A percentile compares a stretch with the other conserved stretches of the same genome.
Conservation (phyloP, 129 eudicot species). For the Flaveria brownii region DNA sequence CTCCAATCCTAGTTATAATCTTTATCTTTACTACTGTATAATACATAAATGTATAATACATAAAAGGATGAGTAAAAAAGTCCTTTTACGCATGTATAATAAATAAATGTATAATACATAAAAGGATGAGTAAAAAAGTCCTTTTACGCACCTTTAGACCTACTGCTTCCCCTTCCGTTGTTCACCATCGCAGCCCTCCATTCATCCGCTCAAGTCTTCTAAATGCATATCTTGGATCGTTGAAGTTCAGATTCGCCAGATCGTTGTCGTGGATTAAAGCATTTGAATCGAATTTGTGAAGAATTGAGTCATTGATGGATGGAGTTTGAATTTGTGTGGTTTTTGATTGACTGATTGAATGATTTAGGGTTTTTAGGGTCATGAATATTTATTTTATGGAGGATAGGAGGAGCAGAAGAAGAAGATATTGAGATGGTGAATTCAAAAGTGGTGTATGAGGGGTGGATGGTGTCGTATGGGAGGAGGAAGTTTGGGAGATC, state of each 20-base stretch:
- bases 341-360: conserved; percentile 2
- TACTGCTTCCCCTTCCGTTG: no score
- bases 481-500: conserved; percentile 96
- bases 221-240: background rate
- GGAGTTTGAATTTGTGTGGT: conserved; percentile 7
- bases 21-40: no score
- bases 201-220: background rate
- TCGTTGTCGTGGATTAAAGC: background rate
- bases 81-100: no score
- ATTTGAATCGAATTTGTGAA: conserved; percentile 3
- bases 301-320: background rate
- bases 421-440: conserved; percentile 20
- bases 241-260: conserved; percentile 35
- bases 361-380: conserved; percentile 3
- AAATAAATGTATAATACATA: no score
- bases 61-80: no score
- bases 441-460: conserved; percentile 47
- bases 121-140: no score
- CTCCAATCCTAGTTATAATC: no score
- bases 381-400: conserved; percentile 21
- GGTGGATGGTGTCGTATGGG: conserved; percentile 99
- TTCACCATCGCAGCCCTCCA: no score
- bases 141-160: no score
- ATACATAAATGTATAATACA: no score
- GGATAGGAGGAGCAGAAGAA: conserved; percentile 6